Evolutionary conservation across 2,329 filamentous ascomycete genomes (phyloP), one percentile per base, ranked within the genome.

Genomic region (Microcyclospora pomicola): DNA sequence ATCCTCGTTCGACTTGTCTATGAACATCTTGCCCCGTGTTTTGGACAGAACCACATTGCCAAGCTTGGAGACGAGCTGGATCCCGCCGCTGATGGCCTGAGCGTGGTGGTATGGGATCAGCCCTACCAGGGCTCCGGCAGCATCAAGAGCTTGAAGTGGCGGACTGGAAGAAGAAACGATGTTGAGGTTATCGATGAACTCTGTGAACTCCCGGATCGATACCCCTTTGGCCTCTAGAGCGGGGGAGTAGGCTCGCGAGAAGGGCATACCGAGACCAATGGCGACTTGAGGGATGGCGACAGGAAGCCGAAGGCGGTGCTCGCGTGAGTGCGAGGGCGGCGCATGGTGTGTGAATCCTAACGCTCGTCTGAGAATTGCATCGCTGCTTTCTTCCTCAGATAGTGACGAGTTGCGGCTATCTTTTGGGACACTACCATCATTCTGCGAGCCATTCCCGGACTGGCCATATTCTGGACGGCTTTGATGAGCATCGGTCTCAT

Each of bases 171-270:
- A 33, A 34, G 47, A 50, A 19, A 45, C 46, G 15, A 45, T 36
- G 37, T 53, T 52, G 32, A 53, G 46, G 9, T 47, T 41, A 33
- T 52, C 47, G 37, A 53, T 43, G 41, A 53, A 53, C 12, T 33
- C 19, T 12, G 52, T 40, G 37, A 50, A 50, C 14, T 50, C 47
- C 32, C 39, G 33, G 12, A 34, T 30, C 6, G 31, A 13, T 27
- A 47, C 41, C 3, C 35, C 35, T 6, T 31, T 14, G 5, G 12
- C 19, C n/a, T 15, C 2, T 14, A 41, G 31, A 11, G 19, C 35
- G 12, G 24, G 13, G n/a, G 27, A 15, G 32, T 19, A 41, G 31
- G 6, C 29, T 27, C 35, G 9, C 3, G 35, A 34, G 29, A 38
- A 41, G 7, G 35, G 39, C 19, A 33, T 33, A 12, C 39, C 39